Percentiles rank a stretch among this genome's conserved stretches.
Evolutionary conservation across 345 rosid species (phyloP).

Genomic region (Moringa oleifera): DNA sequence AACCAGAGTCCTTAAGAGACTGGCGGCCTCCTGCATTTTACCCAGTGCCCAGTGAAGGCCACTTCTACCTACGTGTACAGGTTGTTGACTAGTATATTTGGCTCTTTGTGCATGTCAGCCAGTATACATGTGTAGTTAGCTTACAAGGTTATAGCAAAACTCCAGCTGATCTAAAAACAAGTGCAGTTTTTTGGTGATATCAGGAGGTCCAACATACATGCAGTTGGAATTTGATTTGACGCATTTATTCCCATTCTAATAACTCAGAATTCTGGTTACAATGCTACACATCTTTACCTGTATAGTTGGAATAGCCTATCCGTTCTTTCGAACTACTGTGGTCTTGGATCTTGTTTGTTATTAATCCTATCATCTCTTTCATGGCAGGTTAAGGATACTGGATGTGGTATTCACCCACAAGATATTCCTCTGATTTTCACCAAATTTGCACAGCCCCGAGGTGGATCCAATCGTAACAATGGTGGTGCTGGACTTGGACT

Average conservation of each 20-base stretch:
- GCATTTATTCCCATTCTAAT: too few species aligned
- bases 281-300: neutral
- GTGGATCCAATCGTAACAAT: slow-evolving; percentile 41
- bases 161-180: neutral
- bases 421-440: slow-evolving; percentile 66
- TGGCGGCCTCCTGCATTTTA: slow-evolving; percentile 61
- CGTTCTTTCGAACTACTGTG: neutral
- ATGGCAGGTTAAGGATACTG: slow-evolving; percentile 80
- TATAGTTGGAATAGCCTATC: neutral
- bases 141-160: too few species aligned
- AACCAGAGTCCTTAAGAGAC: slow-evolving; percentile 68
- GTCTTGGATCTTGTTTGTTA: neutral
- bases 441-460: slow-evolving; percentile 52
- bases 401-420: slow-evolving; percentile 75
- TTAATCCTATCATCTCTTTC: slow-evolving; percentile 10
- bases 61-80: slow-evolving; percentile 81
- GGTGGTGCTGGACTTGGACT: slow-evolving; percentile 82
- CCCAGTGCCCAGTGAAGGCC: slow-evolving; percentile 51
- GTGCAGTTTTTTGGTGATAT: neutral
- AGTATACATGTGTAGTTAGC: too few species aligned
- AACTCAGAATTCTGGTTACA: too few species aligned
- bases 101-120: neutral
- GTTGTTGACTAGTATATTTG: slow-evolving; percentile 27
- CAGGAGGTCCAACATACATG: too few species aligned
- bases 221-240: too few species aligned